Percentiles rank a stretch among this genome's conserved stretches.
phyloP scores from a whole-genome alignment of 129 eudicot species.

The Calendula officinalis region DNA sequence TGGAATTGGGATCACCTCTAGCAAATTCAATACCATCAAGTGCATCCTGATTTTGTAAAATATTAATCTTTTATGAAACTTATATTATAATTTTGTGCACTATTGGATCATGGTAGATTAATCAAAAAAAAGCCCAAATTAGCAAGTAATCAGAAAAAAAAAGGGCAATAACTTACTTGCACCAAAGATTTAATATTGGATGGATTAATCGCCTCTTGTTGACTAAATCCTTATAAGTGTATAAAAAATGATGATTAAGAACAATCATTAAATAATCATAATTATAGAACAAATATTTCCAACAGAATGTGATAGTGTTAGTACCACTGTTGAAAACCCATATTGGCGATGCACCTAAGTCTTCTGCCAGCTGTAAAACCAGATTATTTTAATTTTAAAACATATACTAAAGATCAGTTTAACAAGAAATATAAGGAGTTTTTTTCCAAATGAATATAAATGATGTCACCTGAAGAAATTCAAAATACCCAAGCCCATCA shows the following conservation, averaged over 20 bases:
- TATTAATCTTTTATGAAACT: background rate
- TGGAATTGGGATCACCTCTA: slow-evolving; percentile 67
- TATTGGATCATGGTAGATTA: background rate
- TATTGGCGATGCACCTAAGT: slow-evolving; percentile 80
- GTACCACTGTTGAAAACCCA: slow-evolving; percentile 96
- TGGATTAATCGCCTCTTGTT: slow-evolving; percentile 59
- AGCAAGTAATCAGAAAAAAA: background rate
- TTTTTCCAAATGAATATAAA: slow-evolving; percentile 1
- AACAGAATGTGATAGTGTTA: slow-evolving; percentile 4
- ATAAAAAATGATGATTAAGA: slow-evolving; percentile 5
- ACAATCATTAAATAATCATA: background rate
- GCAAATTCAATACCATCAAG: slow-evolving; percentile 94
- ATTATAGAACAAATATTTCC: background rate
- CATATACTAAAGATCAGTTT: background rate
- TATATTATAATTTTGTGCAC: background rate
- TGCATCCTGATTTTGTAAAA: slow-evolving; percentile 48
- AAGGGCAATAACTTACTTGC: slow-evolving; percentile 46
- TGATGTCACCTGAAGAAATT: slow-evolving; percentile 69
- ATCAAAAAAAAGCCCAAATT: background rate
- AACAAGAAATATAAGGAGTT: slow-evolving; percentile 5
- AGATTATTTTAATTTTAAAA: background rate
- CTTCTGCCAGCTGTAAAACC: slow-evolving; percentile 79
- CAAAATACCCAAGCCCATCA: slow-evolving; percentile 92
- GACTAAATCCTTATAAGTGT: slow-evolving; percentile 63
- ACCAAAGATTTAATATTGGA: slow-evolving; percentile 61